Evolutionary conservation across 169 alveolate species (phyloP), one percentile per base, ranked within the genome.

Genomic region (Plasmodium vivax): DNA sequence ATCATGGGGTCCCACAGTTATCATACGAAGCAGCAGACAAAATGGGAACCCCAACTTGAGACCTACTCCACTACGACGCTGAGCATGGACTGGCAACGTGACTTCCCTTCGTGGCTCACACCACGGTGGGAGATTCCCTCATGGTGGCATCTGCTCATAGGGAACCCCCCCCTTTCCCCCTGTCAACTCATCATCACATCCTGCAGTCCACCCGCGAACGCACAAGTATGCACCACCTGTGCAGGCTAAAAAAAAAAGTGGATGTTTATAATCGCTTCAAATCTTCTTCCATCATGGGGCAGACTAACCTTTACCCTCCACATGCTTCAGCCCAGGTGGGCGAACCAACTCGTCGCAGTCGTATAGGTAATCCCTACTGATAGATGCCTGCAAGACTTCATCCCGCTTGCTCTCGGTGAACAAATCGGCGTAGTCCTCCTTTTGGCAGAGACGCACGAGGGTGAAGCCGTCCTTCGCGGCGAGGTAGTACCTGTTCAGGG

Each of bases 401-500:
- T 85, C 93, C 58, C 85, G 6, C 56, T 73, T 85, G 6, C 79
- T 34, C 10, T 85, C 85, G n/a, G 47, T 51, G 58, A 85, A 85
- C 56, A 85, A 85, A 73, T 72, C 85, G 19, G 5, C 45, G 41
- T 85, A 85, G 43, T 85, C 93, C 23, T 85, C 38, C 30, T 34
- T 34, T 2, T 32, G 47, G 51, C 93, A 85, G 34, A 85, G 32
- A 6, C 56, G 41, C 38, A 85, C 43, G 43, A 85, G 34, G 32
- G 74, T 85, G 62, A 43, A 85, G 3, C 68, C 56, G 34, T 85
- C 93, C 54, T 54, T 38, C 38, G 34, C 38, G 19, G 83, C 82
- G 19, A 85, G 34, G 62, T 73, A 85, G 58, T 85, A 43, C 16
- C 93, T 85, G 54, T 3, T 19, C 6, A n/a, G 1, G 73, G 34